A percentile compares a stretch with the other conserved stretches of the same genome.
phyloP scores from a whole-genome alignment of 2,329 filamentous ascomycete genomes.

The Pseudogymnoascus sp. region DNA sequence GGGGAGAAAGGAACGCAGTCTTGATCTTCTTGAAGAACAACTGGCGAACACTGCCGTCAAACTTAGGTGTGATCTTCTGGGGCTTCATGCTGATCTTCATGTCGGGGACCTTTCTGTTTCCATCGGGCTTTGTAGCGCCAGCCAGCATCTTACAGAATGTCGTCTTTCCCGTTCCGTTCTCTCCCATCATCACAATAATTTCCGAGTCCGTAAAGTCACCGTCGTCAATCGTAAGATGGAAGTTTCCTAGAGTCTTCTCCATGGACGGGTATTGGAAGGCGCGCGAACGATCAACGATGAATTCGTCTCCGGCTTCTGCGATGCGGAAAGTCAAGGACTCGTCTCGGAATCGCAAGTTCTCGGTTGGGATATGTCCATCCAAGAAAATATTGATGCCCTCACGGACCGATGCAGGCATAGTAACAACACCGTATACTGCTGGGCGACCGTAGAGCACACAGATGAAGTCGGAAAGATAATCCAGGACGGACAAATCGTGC shows the following conservation, averaged over 20 bases:
- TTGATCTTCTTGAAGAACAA: conserved; percentile 99
- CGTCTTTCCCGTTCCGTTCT: conserved; percentile 98
- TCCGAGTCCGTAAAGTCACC: conserved; percentile 96
- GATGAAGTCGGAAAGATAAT: conserved; percentile 98
- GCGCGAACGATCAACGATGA: conserved; percentile 73
- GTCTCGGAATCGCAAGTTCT: conserved; percentile 96
- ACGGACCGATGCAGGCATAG: conserved; percentile 87
- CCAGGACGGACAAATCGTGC: conserved; percentile 96
- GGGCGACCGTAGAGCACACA: conserved; percentile 95
- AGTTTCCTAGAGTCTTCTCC: conserved; percentile 86
- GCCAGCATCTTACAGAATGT: conserved; percentile 97
- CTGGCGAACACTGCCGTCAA: conserved; percentile 91
- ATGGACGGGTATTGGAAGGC: conserved; percentile 84
- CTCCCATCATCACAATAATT: conserved; percentile 99
- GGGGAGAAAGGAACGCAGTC: conserved; percentile 87
- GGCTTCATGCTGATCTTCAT: conserved; percentile 99
- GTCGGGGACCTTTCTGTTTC: conserved; percentile 66
- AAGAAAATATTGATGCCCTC: conserved; percentile 99
- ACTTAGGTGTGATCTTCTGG: conserved; percentile 98
- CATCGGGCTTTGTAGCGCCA: conserved; percentile 86
- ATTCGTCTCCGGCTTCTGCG: conserved; percentile 82
- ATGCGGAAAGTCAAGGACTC: conserved; percentile 95
- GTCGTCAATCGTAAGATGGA: conserved; percentile 72
- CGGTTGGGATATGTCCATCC: conserved; percentile 94
- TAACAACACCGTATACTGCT: conserved; percentile 95